phyloP scores from a whole-genome alignment of 2,329 filamentous ascomycete genomes.

The Diaporthe sp. region DNA sequence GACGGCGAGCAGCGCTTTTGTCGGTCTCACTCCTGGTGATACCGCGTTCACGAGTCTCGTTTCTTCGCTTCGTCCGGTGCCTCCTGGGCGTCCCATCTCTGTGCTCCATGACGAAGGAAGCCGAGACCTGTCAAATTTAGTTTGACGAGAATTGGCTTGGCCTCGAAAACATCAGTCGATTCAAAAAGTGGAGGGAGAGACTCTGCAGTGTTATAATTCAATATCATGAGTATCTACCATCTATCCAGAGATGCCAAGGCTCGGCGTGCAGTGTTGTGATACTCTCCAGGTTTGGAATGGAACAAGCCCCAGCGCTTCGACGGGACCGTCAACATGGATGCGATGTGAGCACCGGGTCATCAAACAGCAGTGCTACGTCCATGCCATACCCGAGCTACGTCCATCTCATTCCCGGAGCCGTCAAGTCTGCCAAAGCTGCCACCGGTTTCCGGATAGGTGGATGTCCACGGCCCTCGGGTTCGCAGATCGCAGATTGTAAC shows the following conservation, averaged over 20 bases:
- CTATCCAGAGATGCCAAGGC: constrained; percentile 17
- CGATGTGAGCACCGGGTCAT: neutral
- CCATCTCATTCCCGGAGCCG: neutral
- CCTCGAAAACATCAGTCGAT: neutral
- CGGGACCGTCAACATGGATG: neutral
- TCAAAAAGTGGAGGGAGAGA: neutral
- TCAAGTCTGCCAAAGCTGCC: constrained; percentile 1
- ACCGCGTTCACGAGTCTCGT: constrained; percentile 4
- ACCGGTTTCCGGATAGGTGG: too few relatives aligned
- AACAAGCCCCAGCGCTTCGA: neutral
- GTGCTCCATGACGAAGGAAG: constrained; percentile 14
- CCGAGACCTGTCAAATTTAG: constrained; percentile 19
- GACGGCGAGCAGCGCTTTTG: constrained; percentile 1
- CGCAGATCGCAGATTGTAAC: constrained; percentile 4
- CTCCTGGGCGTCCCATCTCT: constrained; percentile 8
- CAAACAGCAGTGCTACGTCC: constrained; percentile 20
- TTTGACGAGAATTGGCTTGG: constrained; percentile 13
- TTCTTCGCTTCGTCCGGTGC: constrained; percentile 15
- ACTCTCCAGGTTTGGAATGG: constrained; percentile 16
- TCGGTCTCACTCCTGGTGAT: constrained; percentile 1
- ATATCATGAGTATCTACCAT: neutral
- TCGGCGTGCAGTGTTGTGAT: constrained; percentile 6
- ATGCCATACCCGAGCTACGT: too few relatives aligned
- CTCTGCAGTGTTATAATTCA: constrained; percentile 16
- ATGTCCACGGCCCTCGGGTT: constrained; percentile 3